Base-by-base conservation (phyloP, 345 rosid species). In the Melaleuca alternifolia region DNA sequence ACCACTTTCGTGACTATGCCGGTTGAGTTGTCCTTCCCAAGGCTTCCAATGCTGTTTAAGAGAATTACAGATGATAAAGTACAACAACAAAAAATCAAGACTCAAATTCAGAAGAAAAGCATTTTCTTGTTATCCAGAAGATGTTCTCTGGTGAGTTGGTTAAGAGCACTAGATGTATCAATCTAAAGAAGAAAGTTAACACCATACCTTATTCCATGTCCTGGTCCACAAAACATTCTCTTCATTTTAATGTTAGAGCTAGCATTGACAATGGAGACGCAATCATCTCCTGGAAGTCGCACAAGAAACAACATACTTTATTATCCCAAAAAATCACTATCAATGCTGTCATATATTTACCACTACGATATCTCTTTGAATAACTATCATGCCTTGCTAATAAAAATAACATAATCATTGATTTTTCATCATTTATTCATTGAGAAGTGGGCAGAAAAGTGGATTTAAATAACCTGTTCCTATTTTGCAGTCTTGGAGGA, bases 121-220 rank as follows among this genome's bases (percentile, higher is more conserved):
- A 50, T 28, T 48, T 23, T 26, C 46, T 37, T 46, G 24, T 26
- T 30, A 33, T 21, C 26, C 81, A 33, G 33, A 18, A 76, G n/a
- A 46, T 79, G 8, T 20, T 86, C 26, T 54, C 56, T 76, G 14
- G 54, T 85, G 82, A 84, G 54, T 30, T 11, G 54, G 56, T 23
- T n/a, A 51, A 50, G 23, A 54, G 33, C 54, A 26, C 30, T 37
- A 71, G 24, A 10, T 18, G 81, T 44, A 71, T 71, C 26, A 33
- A 28, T 84, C 77, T n/a, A 20, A 50, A 21, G 44, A 50, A 50
- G 37, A 21, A 76, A 24, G 37, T 52, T 54, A 21, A 41, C 23
- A 56, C 48, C 21, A n/a, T 89, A 96, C 99, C 98, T 97, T 90
- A 96, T 89, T 84, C 99, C 99, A 92, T 97, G 99, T 57, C 99